A percentile compares a stretch with the other conserved stretches of the same genome.
phyloP scores from a whole-genome alignment of 257 asterid species.

The Lithospermum erythrorhizon region DNA sequence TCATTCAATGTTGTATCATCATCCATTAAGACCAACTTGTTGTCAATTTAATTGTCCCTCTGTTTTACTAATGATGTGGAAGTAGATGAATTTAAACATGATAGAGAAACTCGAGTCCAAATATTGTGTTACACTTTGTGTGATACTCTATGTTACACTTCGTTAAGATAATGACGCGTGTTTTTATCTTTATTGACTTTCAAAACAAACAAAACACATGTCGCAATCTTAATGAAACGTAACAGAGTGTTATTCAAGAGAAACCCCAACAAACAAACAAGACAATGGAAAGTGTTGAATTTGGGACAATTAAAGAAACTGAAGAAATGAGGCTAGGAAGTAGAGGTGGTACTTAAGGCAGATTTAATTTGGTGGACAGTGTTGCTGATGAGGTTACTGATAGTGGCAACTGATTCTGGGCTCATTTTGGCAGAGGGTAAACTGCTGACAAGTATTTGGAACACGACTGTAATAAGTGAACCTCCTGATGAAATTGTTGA shows the following conservation, averaged over 20 bases:
- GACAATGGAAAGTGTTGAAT: background rate
- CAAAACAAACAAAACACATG: no score
- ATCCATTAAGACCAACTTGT: no score
- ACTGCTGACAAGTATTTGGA: constrained; percentile 77
- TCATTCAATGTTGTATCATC: background rate
- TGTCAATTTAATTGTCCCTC: no score
- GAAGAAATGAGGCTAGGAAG: constrained; percentile 16
- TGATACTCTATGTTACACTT: no score
- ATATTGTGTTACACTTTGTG: no score
- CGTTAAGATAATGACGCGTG: no score
- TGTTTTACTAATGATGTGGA: background rate
- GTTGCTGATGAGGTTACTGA: constrained; percentile 59
- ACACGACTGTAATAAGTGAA: constrained; percentile 64
- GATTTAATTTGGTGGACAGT: constrained; percentile 86
- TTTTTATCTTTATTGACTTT: no score
- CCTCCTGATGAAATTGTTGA: constrained; percentile 21
- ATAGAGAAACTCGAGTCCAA: background rate
- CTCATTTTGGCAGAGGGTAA: constrained; percentile 66
- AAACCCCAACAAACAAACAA: background rate
- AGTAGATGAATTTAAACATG: constrained; percentile 12
- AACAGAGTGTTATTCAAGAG: background rate
- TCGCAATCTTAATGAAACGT: no score
- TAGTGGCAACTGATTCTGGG: constrained; percentile 78
- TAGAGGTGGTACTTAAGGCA: constrained; percentile 53
- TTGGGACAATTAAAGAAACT: background rate